Conservation (phyloP, 768 basidiomycete species). For the Cystofilobasidium capitatum region DNA sequence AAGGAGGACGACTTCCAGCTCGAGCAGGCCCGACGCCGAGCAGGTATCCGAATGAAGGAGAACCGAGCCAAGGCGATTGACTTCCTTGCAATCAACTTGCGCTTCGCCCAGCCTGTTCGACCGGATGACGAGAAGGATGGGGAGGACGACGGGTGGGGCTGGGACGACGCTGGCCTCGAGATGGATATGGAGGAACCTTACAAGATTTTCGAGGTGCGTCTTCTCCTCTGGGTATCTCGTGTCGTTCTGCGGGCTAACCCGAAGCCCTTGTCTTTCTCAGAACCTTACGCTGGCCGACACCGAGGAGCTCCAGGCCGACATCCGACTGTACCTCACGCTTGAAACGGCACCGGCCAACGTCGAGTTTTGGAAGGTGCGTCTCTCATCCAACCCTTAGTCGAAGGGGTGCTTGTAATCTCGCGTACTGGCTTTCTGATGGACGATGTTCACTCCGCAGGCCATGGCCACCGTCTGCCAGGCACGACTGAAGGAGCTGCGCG, state of each 20-base stretch:
- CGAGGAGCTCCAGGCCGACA: slow-evolving; percentile 87
- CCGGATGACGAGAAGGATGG: slow-evolving; percentile 4
- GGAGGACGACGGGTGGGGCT: slow-evolving; percentile 43
- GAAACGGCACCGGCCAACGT: slow-evolving; percentile 76
- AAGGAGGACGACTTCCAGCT: slow-evolving; percentile 97
- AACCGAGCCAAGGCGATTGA: slow-evolving; percentile 98
- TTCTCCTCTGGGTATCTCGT: slow-evolving; percentile 8
- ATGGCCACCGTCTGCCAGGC: slow-evolving; percentile 97
- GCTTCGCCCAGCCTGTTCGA: slow-evolving; percentile 58
- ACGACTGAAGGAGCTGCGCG: slow-evolving; percentile 62
- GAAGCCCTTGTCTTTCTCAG: slow-evolving; percentile 40
- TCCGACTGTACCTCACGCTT: slow-evolving; percentile 77
- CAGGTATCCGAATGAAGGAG: slow-evolving; percentile 88
- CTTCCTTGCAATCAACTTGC: slow-evolving; percentile 88
- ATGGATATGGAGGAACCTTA: slow-evolving; percentile 98
- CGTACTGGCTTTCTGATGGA: background rate
- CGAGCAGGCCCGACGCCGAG: slow-evolving; percentile 80
- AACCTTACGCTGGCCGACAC: slow-evolving; percentile 79
- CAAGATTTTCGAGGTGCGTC: slow-evolving; percentile 82
- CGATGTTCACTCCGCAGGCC: slow-evolving; percentile 48
- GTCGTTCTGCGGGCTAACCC: slow-evolving; percentile 21
- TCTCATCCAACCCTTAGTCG: background rate
- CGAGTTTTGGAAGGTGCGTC: slow-evolving; percentile 88
- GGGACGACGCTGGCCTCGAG: slow-evolving; percentile 82
- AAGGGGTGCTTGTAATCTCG: background rate